Conservation (phyloP, 1,284 basidiomycete genomes). For the Agroathelia rolfsii region DNA sequence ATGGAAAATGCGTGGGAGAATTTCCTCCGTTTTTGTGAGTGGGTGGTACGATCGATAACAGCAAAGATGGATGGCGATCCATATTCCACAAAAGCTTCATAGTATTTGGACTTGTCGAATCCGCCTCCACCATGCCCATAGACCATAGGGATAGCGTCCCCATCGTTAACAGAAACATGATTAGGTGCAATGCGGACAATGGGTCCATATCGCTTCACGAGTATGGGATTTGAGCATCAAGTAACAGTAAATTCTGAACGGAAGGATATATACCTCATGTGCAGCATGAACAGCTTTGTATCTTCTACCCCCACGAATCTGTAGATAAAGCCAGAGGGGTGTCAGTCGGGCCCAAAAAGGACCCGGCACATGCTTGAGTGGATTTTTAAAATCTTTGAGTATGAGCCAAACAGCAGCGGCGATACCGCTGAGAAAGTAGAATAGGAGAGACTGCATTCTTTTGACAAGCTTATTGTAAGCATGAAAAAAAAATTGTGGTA, state of each 20-base stretch:
- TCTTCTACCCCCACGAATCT: conserved; percentile 15
- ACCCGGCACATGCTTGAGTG: conserved; percentile 14
- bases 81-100: conserved; percentile 11
- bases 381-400: too few species aligned
- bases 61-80: conserved; percentile 10
- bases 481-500: too few species aligned
- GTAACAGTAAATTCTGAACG: conserved; percentile 14
- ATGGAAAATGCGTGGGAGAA: conserved; percentile 51
- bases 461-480: too few species aligned
- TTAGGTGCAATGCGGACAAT: conserved; percentile 11
- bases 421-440: too few species aligned
- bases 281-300: conserved; percentile 17
- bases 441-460: too few species aligned
- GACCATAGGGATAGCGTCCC: conserved; percentile 8
- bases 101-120: conserved; percentile 11
- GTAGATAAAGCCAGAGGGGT: conserved; percentile 19
- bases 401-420: too few species aligned
- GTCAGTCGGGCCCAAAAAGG: conserved; percentile 19
- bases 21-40: conserved; percentile 56
- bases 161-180: conserved; percentile 9
- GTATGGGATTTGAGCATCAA: background rate
- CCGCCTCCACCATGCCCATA: conserved; percentile 12
- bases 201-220: conserved; percentile 8
- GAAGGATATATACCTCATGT: conserved; percentile 14
- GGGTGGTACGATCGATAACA: conserved; percentile 39